Conservation (phyloP, 2,329 filamentous ascomycete genomes). For the Nigrospora sphaerica region DNA sequence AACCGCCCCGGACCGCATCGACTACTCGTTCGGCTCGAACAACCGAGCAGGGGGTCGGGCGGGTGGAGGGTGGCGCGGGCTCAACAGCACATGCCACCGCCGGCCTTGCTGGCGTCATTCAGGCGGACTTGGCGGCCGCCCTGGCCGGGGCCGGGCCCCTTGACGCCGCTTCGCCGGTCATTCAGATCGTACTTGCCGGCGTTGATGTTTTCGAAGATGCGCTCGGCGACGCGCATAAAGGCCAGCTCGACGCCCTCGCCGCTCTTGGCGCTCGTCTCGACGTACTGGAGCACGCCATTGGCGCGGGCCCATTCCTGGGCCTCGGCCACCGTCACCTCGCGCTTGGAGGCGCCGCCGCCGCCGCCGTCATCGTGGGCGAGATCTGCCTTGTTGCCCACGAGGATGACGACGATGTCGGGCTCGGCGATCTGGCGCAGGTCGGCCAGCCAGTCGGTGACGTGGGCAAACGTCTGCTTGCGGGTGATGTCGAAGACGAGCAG, state of each 20-base stretch:
- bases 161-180: slow-evolving; percentile 86
- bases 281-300: slow-evolving; percentile 86
- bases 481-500: slow-evolving; percentile 95
- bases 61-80: too few species aligned
- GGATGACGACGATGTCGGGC: slow-evolving; percentile 85
- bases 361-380: slow-evolving; percentile 45
- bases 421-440: slow-evolving; percentile 93
- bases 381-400: slow-evolving; percentile 95
- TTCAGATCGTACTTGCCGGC: slow-evolving; percentile 92
- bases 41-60: too few species aligned
- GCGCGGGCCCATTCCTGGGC: slow-evolving; percentile 81
- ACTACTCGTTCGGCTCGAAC: too few species aligned
- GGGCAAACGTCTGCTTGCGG: slow-evolving; percentile 74
- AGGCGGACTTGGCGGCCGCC: slow-evolving; percentile 38
- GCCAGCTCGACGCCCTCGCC: slow-evolving; percentile 90
- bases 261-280: slow-evolving; percentile 94
- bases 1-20: too few species aligned
- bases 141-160: slow-evolving; percentile 53
- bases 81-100: slow-evolving; percentile 41
- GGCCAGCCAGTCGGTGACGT: slow-evolving; percentile 87
- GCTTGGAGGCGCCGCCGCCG: slow-evolving; percentile 32
- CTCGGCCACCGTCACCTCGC: slow-evolving; percentile 75
- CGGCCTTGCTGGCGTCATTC: slow-evolving; percentile 28
- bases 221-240: slow-evolving; percentile 86
- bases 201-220: slow-evolving; percentile 96